Evolutionary conservation across 129 eudicot genomes (phyloP), one percentile per base, ranked within the genome.

Genomic region (Artemisia tridentata): DNA sequence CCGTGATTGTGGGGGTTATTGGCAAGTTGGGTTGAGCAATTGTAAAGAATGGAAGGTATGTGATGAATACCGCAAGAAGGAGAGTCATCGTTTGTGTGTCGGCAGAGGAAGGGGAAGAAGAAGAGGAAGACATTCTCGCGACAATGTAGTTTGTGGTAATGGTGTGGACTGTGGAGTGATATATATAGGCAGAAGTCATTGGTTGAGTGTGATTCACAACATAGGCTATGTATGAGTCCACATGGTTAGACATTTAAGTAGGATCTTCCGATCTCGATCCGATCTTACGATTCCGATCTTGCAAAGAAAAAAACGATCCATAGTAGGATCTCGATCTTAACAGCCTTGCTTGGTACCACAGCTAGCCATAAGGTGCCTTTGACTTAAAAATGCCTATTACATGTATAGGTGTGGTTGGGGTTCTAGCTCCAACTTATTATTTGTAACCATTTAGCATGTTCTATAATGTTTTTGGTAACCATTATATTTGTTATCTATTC

Each of bases 321-420:
- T n/a, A n/a, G n/a, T n/a, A n/a, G n/a, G n/a, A n/a, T n/a, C n/a
- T n/a, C n/a, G n/a, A n/a, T n/a, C n/a, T n/a, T n/a, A n/a, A n/a
- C n/a, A n/a, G n/a, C n/a, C n/a, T 8, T 34, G 6, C 41, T 34
- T 34, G 9, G 41, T 34, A 34, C 41, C 41, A 34, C 17, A 27
- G 0, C 57, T 2, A 65, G 16, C 31, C 13, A 56, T n/a, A 67
- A 65, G 13, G 18, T 61, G 76, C 47, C 46, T 73, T 75, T 75
- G 79, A 75, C 79, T 15, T 2, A 63, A 58, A 69, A 77, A 77
- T 77, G 80, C 65, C 34, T 62, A 34, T 13, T 77, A 53, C 76
- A 77, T 77, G 81, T 7, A 3, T 68, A 31, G 63, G 69, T 75
- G 63, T 20, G 21, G 62, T 56, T 56, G 15, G 15, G 4, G 9